Conservation (phyloP, 805 yeast genomes). For the Wickerhamomyces ciferrii region DNA sequence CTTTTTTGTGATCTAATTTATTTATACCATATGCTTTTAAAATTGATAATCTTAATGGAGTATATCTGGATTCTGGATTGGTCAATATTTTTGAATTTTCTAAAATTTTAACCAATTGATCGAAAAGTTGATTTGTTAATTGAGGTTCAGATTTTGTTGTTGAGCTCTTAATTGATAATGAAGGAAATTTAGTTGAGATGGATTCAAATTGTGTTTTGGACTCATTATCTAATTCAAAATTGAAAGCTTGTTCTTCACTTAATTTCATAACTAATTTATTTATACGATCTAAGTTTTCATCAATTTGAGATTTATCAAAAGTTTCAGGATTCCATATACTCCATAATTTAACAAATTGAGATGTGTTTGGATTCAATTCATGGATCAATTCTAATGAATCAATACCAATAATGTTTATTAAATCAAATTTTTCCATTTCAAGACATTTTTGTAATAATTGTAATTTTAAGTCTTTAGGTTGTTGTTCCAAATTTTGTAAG, state of each 20-base stretch:
- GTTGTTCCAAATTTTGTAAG: conserved; percentile 13
- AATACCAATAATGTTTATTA: conserved; percentile 10
- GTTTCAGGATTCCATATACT: not conserved
- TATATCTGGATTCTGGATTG: not conserved
- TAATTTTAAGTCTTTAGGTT: conserved; percentile 7
- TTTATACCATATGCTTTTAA: conserved; percentile 25
- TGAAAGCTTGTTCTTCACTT: not conserved
- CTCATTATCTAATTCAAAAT: not conserved
- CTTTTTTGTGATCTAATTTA: conserved; percentile 23
- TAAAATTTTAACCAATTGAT: not conserved
- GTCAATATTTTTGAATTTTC: not conserved
- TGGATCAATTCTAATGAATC: conserved; percentile 4
- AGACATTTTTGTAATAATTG: conserved; percentile 10
- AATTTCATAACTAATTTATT: not conserved
- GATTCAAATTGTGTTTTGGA: not conserved
- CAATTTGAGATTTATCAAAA: not conserved
- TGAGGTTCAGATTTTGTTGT: not conserved
- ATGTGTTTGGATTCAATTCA: conserved; percentile 2
- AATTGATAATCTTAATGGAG: not conserved
- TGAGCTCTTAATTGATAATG: no score
- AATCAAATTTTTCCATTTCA: conserved; percentile 2
- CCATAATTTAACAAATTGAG: conserved; percentile 1
- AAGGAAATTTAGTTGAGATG: not conserved
- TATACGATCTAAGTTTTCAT: not conserved
- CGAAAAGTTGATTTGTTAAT: not conserved